phyloP scores from a whole-genome alignment of 2,329 filamentous ascomycete species.

The Stemphylium lycopersici region DNA sequence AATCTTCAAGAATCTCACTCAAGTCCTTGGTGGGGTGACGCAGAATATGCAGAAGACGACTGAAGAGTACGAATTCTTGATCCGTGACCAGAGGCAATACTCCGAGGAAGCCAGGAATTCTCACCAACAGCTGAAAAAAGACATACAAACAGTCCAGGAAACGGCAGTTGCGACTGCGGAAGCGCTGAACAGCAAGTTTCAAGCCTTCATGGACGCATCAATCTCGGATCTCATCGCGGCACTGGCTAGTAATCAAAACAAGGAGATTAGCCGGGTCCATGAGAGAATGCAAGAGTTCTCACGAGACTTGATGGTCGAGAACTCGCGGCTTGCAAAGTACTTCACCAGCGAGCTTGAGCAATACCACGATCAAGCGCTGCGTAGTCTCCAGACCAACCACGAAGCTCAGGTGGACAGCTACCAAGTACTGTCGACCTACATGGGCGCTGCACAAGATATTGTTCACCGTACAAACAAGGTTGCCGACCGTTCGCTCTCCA shows the following conservation, averaged over 20 bases:
- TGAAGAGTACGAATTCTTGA: slow-evolving; percentile 31
- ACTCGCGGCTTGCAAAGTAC: slow-evolving; percentile 20
- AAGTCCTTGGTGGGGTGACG: slow-evolving; percentile 32
- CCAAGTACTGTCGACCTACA: slow-evolving; percentile 15
- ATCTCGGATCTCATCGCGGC: slow-evolving; percentile 26
- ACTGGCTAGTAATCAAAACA: slow-evolving; percentile 23
- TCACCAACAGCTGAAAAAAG: slow-evolving; percentile 24
- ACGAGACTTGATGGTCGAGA: slow-evolving; percentile 25
- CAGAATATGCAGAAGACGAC: slow-evolving; percentile 28
- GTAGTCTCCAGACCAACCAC: slow-evolving; percentile 22
- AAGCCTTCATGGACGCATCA: slow-evolving; percentile 25
- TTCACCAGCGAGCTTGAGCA: slow-evolving; percentile 24
- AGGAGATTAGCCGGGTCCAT: slow-evolving; percentile 21
- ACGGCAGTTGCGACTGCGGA: slow-evolving; percentile 26
- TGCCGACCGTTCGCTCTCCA: slow-evolving; percentile 19
- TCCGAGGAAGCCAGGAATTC: slow-evolving; percentile 27
- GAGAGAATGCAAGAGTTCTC: slow-evolving; percentile 30
- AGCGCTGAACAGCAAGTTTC: slow-evolving; percentile 27
- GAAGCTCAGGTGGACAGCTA: slow-evolving; percentile 28
- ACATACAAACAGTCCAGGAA: slow-evolving; percentile 26
- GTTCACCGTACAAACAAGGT: slow-evolving; percentile 20
- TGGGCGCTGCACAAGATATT: slow-evolving; percentile 17
- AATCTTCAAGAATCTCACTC: slow-evolving; percentile 41
- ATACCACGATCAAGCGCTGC: slow-evolving; percentile 21
- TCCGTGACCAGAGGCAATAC: slow-evolving; percentile 33